Conservation (phyloP, 2,329 filamentous ascomycete species). For the Alternaria solani region DNA sequence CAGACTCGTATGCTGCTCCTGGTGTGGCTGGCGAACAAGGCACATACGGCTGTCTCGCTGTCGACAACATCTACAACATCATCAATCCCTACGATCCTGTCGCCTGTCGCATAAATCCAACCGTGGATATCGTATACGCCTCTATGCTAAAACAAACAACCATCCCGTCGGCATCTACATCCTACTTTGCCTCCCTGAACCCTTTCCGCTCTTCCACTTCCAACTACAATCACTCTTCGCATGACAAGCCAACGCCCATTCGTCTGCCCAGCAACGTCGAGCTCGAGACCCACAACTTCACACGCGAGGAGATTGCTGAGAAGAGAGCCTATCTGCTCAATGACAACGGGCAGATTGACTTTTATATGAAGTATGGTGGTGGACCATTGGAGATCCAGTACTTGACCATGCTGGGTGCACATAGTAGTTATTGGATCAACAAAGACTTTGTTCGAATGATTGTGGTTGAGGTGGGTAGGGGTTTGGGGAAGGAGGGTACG, state of each 20-base stretch:
- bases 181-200: constrained; percentile 52
- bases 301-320: constrained; percentile 89
- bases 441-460: constrained; percentile 89
- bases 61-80: constrained; percentile 97
- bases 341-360: constrained; percentile 96
- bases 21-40: constrained; percentile 79
- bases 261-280: constrained; percentile 70
- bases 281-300: constrained; percentile 94
- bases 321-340: constrained; percentile 87
- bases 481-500: constrained; percentile 69
- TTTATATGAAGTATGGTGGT: constrained; percentile 80
- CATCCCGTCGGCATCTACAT: constrained; percentile 74
- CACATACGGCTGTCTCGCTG: constrained; percentile 86
- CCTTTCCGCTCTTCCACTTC: constrained; percentile 50
- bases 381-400: constrained; percentile 95
- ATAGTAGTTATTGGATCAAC: constrained; percentile 92
- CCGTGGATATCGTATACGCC: constrained; percentile 83
- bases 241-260: constrained; percentile 37
- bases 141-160: constrained; percentile 77
- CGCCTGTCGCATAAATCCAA: constrained; percentile 89
- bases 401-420: constrained; percentile 93
- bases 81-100: constrained; percentile 81
- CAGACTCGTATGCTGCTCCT: constrained; percentile 62
- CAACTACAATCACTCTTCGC: constrained; percentile 27
- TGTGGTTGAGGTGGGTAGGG: constrained; percentile 84